A percentile compares a stretch with the other conserved stretches of the same genome.
Conservation (phyloP, 176 grass and related monocot species). For the Avena eriantha region DNA sequence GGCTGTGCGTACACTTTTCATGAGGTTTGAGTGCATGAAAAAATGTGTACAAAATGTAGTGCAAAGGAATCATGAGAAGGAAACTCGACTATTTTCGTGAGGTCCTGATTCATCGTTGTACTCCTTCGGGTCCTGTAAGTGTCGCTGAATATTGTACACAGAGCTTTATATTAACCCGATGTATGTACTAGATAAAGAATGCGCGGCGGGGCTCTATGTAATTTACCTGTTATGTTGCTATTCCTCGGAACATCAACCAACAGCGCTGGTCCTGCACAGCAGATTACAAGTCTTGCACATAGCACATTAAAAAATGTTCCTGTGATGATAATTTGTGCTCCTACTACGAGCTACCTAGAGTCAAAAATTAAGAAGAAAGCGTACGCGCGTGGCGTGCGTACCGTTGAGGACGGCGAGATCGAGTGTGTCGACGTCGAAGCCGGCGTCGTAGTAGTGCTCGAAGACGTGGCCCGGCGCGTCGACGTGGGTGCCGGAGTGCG, state of each 20-base stretch:
- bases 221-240: slow-evolving; percentile 78
- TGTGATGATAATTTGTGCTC: background rate
- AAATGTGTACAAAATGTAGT: background rate
- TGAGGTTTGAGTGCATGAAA: background rate
- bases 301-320: background rate
- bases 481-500: slow-evolving; percentile 76
- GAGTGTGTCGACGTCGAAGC: slow-evolving; percentile 73
- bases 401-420: slow-evolving; percentile 71
- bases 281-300: background rate
- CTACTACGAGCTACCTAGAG: background rate
- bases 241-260: slow-evolving; percentile 79
- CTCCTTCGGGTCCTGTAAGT: too few relatives aligned
- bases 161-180: background rate
- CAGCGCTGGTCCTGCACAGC: slow-evolving; percentile 65
- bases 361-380: background rate
- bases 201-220: background rate
- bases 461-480: slow-evolving; percentile 83
- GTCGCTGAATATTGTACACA: too few relatives aligned
- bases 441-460: slow-evolving; percentile 69
- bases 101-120: too few relatives aligned
- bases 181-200: background rate
- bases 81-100: too few relatives aligned
- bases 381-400: background rate
- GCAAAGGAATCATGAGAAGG: background rate
- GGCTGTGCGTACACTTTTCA: background rate